phyloP scores from a whole-genome alignment of 805 yeast genomes.

The Lachancea cidri region DNA sequence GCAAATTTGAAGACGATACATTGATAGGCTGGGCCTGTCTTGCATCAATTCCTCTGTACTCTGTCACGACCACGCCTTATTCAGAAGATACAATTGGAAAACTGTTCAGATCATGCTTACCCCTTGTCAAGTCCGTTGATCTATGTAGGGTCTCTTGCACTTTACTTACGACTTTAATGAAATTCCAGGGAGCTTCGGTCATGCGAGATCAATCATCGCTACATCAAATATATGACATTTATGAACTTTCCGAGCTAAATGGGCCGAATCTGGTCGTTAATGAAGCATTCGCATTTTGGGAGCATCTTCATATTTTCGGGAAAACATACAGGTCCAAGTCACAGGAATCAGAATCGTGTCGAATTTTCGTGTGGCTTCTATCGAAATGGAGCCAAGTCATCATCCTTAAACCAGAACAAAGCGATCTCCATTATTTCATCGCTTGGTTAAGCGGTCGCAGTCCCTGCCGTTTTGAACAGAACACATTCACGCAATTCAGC shows the following conservation, averaged over 20 bases:
- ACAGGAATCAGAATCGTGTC: constrained; percentile 27
- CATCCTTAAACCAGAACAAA: constrained; percentile 10
- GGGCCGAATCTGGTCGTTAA: constrained; percentile 51
- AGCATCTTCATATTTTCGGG: constrained; percentile 35
- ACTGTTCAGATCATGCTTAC: constrained; percentile 31
- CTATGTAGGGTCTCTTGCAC: constrained; percentile 24
- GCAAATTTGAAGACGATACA: constrained; percentile 15
- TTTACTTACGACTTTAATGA: constrained; percentile 18
- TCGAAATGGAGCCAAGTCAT: constrained; percentile 40
- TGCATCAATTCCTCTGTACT: constrained; percentile 20
- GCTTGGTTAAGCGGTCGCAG: constrained; percentile 39
- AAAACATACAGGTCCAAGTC: constrained; percentile 31
- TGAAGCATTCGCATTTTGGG: constrained; percentile 54
- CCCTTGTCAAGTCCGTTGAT: constrained; percentile 27
- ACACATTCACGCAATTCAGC: neutral
- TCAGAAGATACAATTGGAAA: constrained; percentile 6
- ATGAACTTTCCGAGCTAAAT: constrained; percentile 51
- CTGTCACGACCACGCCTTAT: constrained; percentile 7
- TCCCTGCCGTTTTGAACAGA: neutral
- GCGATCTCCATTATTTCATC: constrained; percentile 33
- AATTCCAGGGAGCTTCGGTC: constrained; percentile 14
- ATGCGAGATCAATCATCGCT: constrained; percentile 37
- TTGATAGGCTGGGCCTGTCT: constrained; percentile 18
- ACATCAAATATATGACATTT: constrained; percentile 44
- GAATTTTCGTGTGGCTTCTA: constrained; percentile 47